These are phyloP conservation scores for Collybia nuda DNA, from an alignment of 768 basidiomycete species.

Conservation along the genomic window DNA sequence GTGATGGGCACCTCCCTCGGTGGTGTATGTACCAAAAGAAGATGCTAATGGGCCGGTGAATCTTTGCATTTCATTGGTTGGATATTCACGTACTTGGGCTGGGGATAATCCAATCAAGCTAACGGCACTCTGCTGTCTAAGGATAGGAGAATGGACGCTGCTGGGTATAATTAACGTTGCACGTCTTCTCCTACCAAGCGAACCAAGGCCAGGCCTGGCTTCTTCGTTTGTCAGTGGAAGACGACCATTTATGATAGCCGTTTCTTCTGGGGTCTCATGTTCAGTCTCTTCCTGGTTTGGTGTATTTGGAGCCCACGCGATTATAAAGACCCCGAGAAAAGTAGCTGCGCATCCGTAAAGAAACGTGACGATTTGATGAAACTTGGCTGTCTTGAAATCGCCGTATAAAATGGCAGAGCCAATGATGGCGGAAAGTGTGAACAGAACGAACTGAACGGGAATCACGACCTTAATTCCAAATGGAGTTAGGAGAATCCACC, in stretches of 20 bases:
- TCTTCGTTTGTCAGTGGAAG: slow-evolving; percentile 18
- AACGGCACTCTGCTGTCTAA: slow-evolving; percentile 56
- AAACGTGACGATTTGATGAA: slow-evolving; percentile 83
- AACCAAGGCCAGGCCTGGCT: slow-evolving; percentile 27
- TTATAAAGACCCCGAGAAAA: slow-evolving; percentile 85
- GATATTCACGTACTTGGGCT: slow-evolving; percentile 52
- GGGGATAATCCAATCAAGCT: slow-evolving; percentile 72
- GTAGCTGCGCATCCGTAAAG: slow-evolving; percentile 88
- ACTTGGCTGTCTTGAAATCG: slow-evolving; percentile 82
- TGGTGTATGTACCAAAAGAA: slow-evolving; percentile 67
- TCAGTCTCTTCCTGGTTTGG: slow-evolving; percentile 22
- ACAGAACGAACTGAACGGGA: slow-evolving; percentile 92
- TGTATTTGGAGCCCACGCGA: slow-evolving; percentile 61
- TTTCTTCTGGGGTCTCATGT: slow-evolving; percentile 25
- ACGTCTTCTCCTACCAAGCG: slow-evolving; percentile 38
- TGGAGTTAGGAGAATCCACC: not conserved
- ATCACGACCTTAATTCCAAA: slow-evolving; percentile 72
- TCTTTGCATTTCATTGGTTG: not conserved
- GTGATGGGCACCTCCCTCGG: slow-evolving; percentile 44
- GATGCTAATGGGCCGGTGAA: slow-evolving; percentile 38
- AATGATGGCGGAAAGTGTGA: slow-evolving; percentile 89
- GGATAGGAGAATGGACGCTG: slow-evolving; percentile 41
- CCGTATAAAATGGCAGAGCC: slow-evolving; percentile 94
- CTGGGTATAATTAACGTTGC: slow-evolving; percentile 51
- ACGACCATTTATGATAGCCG: slow-evolving; percentile 14